Base-by-base conservation (phyloP, 1,284 basidiomycete species). In the Athelia sp. region DNA sequence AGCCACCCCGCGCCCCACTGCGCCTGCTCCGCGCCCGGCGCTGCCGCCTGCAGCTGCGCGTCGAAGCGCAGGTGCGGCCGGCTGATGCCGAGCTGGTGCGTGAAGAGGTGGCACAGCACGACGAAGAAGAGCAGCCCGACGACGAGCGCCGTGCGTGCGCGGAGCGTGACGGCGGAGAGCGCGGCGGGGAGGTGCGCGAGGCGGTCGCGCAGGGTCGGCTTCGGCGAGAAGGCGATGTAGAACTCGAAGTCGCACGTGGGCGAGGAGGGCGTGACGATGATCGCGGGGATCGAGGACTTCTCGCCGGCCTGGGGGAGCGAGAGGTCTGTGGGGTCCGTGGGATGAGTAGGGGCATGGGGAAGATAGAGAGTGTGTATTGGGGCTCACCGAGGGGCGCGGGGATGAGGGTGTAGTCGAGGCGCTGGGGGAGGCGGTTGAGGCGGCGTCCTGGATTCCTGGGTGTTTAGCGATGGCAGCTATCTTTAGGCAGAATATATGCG, bases 231-330 rank as follows among this genome's bases (percentile, higher is more conserved):
- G 6, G 87, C 87, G 58, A 90, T 86, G 48, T 79, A 81, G 61
- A 86, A 90, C 54, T 81, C 75, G 44, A 73, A 78, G 4, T 40
- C 36, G 36, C n/a, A 17, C 1, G 75, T 75, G 0, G 87, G 87
- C 0, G 87, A 88, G 10, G 82, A 87, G 1, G 87, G 87, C 2
- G 87, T 90, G 42, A 90, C 87, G 57, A 90, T 87, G 61, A 90
- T 89, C n/a, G 86, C 83, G 17, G 87, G 87, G 4, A 88, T 67
- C 0, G 79, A 65, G 0, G 78, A 75, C 60, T 81, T 80, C 55
- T 79, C 77, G 55, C 74, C 70, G 31, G 70, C 70, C 49, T 65
- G 62, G 40, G 73, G 65, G 50, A 70, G 66, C 2, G 75, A 71
- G 34, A 79, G 61, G 61, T 78, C 75, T 78, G 53, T 10, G 18